phyloP scores from a whole-genome alignment of 2,329 filamentous ascomycete genomes.

The Metarhizium humberi region DNA sequence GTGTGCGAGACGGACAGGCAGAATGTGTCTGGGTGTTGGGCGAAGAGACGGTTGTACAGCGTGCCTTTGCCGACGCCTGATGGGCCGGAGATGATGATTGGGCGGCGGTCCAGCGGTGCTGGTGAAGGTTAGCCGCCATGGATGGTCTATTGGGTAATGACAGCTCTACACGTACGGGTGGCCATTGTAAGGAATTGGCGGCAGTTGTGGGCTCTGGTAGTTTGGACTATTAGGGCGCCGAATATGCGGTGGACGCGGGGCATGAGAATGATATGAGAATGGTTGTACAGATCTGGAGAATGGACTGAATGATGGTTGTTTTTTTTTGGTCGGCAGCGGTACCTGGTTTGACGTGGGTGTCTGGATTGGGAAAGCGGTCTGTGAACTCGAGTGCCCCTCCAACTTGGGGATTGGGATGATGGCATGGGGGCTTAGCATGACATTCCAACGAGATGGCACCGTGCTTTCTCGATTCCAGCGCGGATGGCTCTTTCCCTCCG shows the following conservation, averaged over 20 bases:
- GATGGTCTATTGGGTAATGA: neutral
- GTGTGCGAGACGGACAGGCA: constrained; percentile 62
- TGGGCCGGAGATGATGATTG: constrained; percentile 69
- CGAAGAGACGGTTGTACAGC: constrained; percentile 63
- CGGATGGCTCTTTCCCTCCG: no score
- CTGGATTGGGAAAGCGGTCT: neutral
- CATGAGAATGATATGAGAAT: constrained; percentile 4
- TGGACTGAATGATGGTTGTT: neutral
- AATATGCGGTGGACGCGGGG: neutral
- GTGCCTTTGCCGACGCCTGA: constrained; percentile 75
- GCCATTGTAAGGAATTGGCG: constrained; percentile 12
- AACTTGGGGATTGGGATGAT: no score
- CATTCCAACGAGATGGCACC: no score
- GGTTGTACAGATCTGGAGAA: neutral
- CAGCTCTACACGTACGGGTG: constrained; percentile 8
- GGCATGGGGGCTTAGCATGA: no score
- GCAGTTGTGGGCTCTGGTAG: neutral
- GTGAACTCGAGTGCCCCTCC: neutral
- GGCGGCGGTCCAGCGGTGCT: constrained; percentile 41
- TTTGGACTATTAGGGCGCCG: neutral
- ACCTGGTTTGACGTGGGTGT: neutral
- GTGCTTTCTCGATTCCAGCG: no score
- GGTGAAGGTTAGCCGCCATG: neutral
- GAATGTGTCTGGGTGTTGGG: constrained; percentile 40
- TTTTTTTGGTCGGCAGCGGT: neutral